phyloP scores from a whole-genome alignment of 2,329 filamentous ascomycete genomes.

The Byssothecium circinans region DNA sequence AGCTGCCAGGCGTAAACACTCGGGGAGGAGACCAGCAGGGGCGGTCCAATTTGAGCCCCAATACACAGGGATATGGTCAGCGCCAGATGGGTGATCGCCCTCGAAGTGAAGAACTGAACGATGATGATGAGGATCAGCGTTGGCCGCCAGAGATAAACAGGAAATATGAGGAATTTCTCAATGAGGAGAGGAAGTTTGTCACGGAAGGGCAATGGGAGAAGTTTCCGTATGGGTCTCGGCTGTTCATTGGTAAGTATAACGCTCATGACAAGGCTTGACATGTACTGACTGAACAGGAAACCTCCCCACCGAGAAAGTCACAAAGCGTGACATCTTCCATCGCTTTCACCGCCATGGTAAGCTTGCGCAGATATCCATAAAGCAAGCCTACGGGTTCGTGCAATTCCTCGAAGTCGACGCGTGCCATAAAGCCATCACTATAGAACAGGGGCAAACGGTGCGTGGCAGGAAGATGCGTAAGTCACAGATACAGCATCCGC shows the following conservation, averaged over 20 bases:
- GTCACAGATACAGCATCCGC: conserved; percentile 35
- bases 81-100: conserved; percentile 25
- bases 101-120: conserved; percentile 28
- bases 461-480: conserved; percentile 92
- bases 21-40: conserved; percentile 15
- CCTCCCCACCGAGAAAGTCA: conserved; percentile 87
- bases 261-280: not conserved
- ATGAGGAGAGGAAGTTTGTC: conserved; percentile 73
- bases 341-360: conserved; percentile 83
- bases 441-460: conserved; percentile 78
- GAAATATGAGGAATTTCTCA: conserved; percentile 71
- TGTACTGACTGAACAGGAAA: conserved; percentile 63
- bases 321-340: conserved; percentile 91
- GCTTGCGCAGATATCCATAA: conserved; percentile 92
- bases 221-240: conserved; percentile 73
- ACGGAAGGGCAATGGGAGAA: conserved; percentile 79
- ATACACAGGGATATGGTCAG: conserved; percentile 29
- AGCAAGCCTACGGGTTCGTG: conserved; percentile 95
- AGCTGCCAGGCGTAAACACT: conserved; percentile 29
- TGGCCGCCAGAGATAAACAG: conserved; percentile 63
- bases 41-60: conserved; percentile 32
- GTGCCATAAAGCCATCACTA: conserved; percentile 72
- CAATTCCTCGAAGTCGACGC: conserved; percentile 81
- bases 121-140: conserved; percentile 52
- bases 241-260: conserved; percentile 71